Conservation (phyloP, 371 early-diverging fungal species). For the Apophysomyces trapeziformis region DNA sequence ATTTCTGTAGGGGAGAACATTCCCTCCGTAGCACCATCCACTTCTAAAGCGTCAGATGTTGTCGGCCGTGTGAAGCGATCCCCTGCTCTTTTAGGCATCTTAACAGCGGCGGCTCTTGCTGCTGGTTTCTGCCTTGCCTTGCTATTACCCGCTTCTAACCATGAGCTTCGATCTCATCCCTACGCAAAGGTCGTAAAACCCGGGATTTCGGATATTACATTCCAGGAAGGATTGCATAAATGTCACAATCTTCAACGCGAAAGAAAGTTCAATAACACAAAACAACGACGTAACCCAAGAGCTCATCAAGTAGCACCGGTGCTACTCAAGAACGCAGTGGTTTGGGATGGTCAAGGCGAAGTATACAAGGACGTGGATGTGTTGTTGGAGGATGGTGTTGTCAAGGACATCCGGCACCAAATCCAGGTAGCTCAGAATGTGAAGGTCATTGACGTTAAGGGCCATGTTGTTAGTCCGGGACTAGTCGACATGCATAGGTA, state of each 20-base stretch:
- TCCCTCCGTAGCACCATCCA: neutral
- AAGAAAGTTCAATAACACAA: conserved; percentile 6
- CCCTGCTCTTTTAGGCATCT: neutral
- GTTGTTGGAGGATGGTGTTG: conserved; percentile 55
- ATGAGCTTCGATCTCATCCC: neutral
- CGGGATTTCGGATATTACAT: conserved; percentile 23
- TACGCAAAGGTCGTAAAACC: conserved; percentile 15
- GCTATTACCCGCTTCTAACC: neutral
- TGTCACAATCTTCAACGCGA: conserved; percentile 19
- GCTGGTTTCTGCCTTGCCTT: neutral
- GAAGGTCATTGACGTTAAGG: conserved; percentile 62
- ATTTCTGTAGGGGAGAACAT: neutral
- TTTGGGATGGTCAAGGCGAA: conserved; percentile 65
- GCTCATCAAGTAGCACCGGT: conserved; percentile 23
- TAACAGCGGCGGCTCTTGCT: neutral
- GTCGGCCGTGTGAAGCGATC: neutral
- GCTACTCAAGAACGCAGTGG: conserved; percentile 54
- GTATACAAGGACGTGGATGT: conserved; percentile 53
- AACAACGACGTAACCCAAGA: conserved; percentile 20
- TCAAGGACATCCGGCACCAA: conserved; percentile 42
- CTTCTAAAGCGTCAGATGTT: neutral
- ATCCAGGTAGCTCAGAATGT: conserved; percentile 34
- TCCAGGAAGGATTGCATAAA: conserved; percentile 25
- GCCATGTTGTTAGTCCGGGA: conserved; percentile 73
- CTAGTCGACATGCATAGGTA: conserved; percentile 80